phyloP scores from a whole-genome alignment of 2,329 filamentous ascomycete genomes.

The Cordyceps farinosa region DNA sequence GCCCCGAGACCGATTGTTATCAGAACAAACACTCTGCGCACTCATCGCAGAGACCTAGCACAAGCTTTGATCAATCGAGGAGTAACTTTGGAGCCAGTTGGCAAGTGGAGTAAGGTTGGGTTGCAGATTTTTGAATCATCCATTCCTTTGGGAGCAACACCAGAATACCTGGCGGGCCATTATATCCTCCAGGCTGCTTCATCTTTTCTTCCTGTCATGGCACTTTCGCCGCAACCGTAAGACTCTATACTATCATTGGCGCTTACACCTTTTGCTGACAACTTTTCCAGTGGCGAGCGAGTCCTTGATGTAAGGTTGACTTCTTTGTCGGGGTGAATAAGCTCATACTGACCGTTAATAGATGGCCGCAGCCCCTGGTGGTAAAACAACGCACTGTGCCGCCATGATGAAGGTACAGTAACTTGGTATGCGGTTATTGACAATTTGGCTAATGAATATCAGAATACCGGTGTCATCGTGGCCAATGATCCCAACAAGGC shows the following conservation, averaged over 20 bases:
- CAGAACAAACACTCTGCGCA: constrained; percentile 90
- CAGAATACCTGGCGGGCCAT: constrained; percentile 94
- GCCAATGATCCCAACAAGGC: constrained; percentile 95
- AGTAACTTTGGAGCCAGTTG: constrained; percentile 92
- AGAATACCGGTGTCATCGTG: constrained; percentile 88
- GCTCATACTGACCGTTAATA: constrained; percentile 7
- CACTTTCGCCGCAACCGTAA: constrained; percentile 85
- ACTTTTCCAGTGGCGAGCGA: constrained; percentile 53
- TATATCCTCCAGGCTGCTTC: constrained; percentile 97
- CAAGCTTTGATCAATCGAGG: constrained; percentile 94
- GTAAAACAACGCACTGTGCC: constrained; percentile 95
- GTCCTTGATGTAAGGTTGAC: constrained; percentile 61
- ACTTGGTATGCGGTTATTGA: background rate
- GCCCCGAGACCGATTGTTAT: constrained; percentile 90
- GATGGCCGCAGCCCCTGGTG: constrained; percentile 90
- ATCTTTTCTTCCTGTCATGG: constrained; percentile 97
- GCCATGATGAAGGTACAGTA: constrained; percentile 68
- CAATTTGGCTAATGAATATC: background rate
- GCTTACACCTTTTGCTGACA: background rate
- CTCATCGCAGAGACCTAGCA: constrained; percentile 73
- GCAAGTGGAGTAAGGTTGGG: constrained; percentile 98
- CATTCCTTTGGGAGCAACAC: constrained; percentile 83
- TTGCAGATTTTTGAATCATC: constrained; percentile 93
- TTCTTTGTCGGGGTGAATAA: background rate
- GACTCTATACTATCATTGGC: background rate